Evolutionary conservation across 164 flowering plant genomes (phyloP).

Genomic region (Piper longum): DNA sequence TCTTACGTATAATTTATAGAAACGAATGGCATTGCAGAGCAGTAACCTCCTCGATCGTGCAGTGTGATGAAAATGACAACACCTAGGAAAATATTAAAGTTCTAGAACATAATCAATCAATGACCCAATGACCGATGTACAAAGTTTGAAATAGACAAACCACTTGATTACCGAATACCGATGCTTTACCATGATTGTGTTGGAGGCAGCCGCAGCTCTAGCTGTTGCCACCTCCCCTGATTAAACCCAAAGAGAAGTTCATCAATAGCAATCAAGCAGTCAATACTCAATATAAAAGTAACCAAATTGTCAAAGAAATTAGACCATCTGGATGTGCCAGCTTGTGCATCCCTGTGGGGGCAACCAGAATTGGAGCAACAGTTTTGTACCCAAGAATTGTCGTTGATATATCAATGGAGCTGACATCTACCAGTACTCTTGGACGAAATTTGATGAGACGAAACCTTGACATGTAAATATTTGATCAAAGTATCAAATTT

Average conservation of each 20-base stretch:
- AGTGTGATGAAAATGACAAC: constrained; percentile 42
- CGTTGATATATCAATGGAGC: too few species aligned
- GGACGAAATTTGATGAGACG: too few species aligned
- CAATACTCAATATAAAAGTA: not conserved
- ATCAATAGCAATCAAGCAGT: not conserved
- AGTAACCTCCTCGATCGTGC: constrained; percentile 80
- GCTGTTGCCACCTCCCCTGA: constrained; percentile 45
- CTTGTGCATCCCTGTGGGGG: constrained; percentile 32
- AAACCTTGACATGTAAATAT: too few species aligned
- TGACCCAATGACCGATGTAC: not conserved
- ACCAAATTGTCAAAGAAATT: too few species aligned
- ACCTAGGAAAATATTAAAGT: constrained; percentile 21
- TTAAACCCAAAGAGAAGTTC: constrained; percentile 1
- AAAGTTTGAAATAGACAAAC: not conserved
- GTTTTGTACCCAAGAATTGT: too few species aligned
- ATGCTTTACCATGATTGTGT: constrained; percentile 51
- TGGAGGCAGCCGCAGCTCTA: constrained; percentile 62
- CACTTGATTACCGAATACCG: too few species aligned
- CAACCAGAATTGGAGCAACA: constrained; percentile 47
- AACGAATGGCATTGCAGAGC: constrained; percentile 62
- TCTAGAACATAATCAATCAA: not conserved
- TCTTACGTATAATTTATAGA: constrained; percentile 71
- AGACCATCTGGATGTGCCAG: too few species aligned
- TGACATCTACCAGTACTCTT: too few species aligned
- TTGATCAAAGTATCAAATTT: too few species aligned